Conservation (phyloP, 495 filamentous ascomycete genomes). For the Glarea lozoyensis region DNA sequence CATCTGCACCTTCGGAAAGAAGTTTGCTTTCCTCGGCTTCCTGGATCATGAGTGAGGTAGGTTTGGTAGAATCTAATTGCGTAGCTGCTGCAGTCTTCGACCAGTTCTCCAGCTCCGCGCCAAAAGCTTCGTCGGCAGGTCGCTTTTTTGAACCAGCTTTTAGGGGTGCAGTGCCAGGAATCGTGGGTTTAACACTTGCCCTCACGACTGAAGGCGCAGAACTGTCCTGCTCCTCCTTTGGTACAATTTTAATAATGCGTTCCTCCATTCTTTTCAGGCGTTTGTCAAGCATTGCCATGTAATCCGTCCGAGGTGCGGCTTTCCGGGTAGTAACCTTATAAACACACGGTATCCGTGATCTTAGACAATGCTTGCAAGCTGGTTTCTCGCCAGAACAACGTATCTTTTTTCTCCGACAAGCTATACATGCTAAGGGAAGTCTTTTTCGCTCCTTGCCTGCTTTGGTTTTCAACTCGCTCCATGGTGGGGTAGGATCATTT, state of each 20-base stretch:
- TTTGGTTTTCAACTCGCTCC: conserved; percentile 96
- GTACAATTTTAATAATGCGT: conserved; percentile 90
- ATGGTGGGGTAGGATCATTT: conserved; percentile 56
- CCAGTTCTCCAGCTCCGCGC: conserved; percentile 75
- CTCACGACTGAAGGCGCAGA: conserved; percentile 45
- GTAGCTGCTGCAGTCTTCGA: conserved; percentile 45
- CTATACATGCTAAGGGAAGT: conserved; percentile 89
- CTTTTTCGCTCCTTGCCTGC: conserved; percentile 95
- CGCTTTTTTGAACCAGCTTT: conserved; percentile 63
- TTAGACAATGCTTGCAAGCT: conserved; percentile 90
- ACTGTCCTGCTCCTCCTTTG: conserved; percentile 64
- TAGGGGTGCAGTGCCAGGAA: conserved; percentile 49
- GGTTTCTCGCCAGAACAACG: conserved; percentile 97
- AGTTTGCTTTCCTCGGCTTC: conserved; percentile 66
- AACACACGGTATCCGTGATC: conserved; percentile 92
- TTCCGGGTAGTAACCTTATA: conserved; percentile 96
- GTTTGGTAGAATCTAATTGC: conserved; percentile 33
- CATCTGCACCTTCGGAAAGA: conserved; percentile 71
- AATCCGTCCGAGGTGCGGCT: conserved; percentile 92
- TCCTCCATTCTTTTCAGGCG: conserved; percentile 93
- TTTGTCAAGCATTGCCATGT: conserved; percentile 99
- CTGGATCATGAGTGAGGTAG: conserved; percentile 48
- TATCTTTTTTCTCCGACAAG: conserved; percentile 94
- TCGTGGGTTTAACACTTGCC: conserved; percentile 71
- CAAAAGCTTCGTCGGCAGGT: conserved; percentile 82